A percentile compares a stretch with the other conserved stretches of the same genome.
Conservation (phyloP, 805 yeast species). For the Henningerozyma blattae region DNA sequence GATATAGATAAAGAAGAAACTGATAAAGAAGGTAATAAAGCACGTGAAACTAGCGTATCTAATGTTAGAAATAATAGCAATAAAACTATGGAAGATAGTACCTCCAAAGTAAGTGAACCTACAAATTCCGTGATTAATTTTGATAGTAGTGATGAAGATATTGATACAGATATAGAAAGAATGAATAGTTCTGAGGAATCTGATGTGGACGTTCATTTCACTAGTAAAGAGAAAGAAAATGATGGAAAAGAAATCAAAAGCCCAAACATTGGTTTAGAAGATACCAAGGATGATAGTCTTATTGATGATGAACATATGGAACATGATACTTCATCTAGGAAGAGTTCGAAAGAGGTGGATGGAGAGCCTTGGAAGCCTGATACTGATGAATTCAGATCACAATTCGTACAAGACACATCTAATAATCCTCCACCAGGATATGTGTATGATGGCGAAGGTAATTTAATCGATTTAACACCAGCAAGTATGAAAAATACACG, state of each 20-base stretch:
- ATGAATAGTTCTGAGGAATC: neutral
- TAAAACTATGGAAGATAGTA: neutral
- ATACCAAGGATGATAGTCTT: neutral
- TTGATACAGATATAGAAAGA: neutral
- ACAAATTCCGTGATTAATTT: too few species aligned
- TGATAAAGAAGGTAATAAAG: neutral
- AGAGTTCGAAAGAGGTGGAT: too few species aligned
- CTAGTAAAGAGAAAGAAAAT: slow-evolving; percentile 1
- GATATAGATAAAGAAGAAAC: neutral
- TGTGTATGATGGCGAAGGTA: slow-evolving; percentile 23
- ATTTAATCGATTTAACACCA: slow-evolving; percentile 21
- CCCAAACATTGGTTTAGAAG: neutral
- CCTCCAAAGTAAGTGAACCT: too few species aligned
- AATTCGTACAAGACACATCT: slow-evolving; percentile 30
- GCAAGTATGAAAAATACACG: slow-evolving; percentile 20
- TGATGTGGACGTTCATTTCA: neutral
- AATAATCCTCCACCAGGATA: slow-evolving; percentile 25
- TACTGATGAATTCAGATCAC: slow-evolving; percentile 28
- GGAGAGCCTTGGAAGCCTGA: slow-evolving; percentile 42
- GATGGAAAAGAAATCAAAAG: neutral
- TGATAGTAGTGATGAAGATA: neutral
- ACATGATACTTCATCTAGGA: slow-evolving; percentile 11
- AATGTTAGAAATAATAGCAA: too few species aligned
- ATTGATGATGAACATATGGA: neutral
- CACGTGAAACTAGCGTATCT: neutral